Evolutionary conservation across 352 stramenopile genomes (phyloP).

Genomic region (Pilasporangium apinafurcum): DNA sequence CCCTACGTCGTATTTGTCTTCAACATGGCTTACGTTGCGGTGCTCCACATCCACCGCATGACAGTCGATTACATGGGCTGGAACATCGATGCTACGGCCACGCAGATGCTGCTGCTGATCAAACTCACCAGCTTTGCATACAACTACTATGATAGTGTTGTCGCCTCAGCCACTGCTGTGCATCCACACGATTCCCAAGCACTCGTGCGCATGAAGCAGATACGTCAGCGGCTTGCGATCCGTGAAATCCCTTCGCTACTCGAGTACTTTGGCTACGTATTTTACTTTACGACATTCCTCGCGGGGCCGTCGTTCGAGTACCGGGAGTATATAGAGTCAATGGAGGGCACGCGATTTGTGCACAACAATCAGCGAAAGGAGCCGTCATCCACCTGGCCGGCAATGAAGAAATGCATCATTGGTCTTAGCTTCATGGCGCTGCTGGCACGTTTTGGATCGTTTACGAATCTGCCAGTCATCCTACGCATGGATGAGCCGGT

Average conservation of each 20-base stretch:
- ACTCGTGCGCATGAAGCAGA: conserved; percentile 15
- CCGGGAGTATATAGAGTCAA: conserved; percentile 86
- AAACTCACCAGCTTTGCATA: conserved; percentile 97
- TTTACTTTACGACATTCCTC: conserved; percentile 95
- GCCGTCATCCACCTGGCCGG: conserved; percentile 54
- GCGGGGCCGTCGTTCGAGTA: conserved; percentile 95
- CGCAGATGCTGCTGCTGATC: conserved; percentile 94
- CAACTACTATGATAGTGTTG: conserved; percentile 94
- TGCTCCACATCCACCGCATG: conserved; percentile 92
- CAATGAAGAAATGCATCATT: conserved; percentile 78
- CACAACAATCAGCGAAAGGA: conserved; percentile 34
- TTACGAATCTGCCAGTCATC: conserved; percentile 48
- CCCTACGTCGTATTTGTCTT: conserved; percentile 90
- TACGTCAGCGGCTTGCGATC: conserved; percentile 62
- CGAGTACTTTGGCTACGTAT: conserved; percentile 96
- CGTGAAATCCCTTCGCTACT: conserved; percentile 84
- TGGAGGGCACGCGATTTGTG: conserved; percentile 52
- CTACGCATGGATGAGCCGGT: no score
- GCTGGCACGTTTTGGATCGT: conserved; percentile 35
- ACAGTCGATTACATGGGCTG: conserved; percentile 95
- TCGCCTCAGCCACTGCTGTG: conserved; percentile 24
- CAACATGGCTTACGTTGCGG: conserved; percentile 92
- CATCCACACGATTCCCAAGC: conserved; percentile 30
- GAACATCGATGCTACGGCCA: conserved; percentile 80
- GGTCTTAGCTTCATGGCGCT: conserved; percentile 56